Evolutionary conservation across 2,329 filamentous ascomycete genomes (phyloP).

Genomic region (Lanzia echinophila): DNA sequence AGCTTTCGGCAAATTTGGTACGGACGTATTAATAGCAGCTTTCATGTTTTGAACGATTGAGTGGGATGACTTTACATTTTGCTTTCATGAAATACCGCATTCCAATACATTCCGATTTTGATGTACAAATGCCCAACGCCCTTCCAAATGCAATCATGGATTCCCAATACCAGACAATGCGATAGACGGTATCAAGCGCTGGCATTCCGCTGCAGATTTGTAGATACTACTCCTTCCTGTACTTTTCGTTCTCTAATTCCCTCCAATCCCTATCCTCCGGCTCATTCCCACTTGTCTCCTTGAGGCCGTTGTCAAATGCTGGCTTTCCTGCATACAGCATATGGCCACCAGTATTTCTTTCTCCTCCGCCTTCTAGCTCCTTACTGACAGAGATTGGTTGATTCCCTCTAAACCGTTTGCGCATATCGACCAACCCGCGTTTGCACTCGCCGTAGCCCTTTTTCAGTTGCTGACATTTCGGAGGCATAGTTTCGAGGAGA

Average conservation of each 20-base stretch:
- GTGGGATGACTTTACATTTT: too few relatives aligned
- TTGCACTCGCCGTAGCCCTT: conserved; percentile 94
- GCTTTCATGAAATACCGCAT: too few relatives aligned
- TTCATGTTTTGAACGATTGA: too few relatives aligned
- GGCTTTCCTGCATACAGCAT: conserved; percentile 76
- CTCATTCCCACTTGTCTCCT: conserved; percentile 62
- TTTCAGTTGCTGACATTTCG: conserved; percentile 85
- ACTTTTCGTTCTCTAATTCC: conserved; percentile 58
- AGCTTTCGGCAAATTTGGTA: too few relatives aligned
- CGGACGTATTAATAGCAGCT: too few relatives aligned
- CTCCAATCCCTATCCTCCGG: conserved; percentile 54
- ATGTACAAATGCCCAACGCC: too few relatives aligned
- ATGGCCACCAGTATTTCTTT: conserved; percentile 38
- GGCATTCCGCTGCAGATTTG: not conserved
- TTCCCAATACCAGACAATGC: not conserved
- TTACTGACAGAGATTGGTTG: conserved; percentile 65
- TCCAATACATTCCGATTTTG: too few relatives aligned
- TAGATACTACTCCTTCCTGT: conserved; percentile 31
- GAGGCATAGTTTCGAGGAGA: conserved; percentile 73
- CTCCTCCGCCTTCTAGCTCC: conserved; percentile 51
- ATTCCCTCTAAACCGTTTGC: conserved; percentile 94
- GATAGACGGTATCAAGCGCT: not conserved
- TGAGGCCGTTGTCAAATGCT: conserved; percentile 58
- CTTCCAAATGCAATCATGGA: not conserved
- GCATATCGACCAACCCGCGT: conserved; percentile 95